Evolutionary conservation across 352 stramenopile species (phyloP), one percentile per base, ranked within the genome.

Genomic region (Phytophthora hybrid): DNA sequence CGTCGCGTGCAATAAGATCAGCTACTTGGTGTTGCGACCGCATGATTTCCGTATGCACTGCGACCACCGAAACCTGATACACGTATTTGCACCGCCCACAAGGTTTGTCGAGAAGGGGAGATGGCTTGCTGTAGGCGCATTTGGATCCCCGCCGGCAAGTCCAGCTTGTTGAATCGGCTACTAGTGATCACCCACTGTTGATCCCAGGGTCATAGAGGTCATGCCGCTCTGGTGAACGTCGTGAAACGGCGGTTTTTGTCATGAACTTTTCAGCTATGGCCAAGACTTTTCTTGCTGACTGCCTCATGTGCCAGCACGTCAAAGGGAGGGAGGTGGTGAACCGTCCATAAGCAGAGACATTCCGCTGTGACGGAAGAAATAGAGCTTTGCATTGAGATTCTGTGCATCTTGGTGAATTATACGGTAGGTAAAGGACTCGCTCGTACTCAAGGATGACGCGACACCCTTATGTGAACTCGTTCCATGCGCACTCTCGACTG

Each of bases 381-480:
- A 60, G 71, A 54, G 66, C 55, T 18, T 26, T 84, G 2, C 77
- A 84, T 13, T 83, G 72, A 32, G 79, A 83, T 19, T 87, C 52
- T 14, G 4, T 81, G 2, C 57, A 63, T 19, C 29, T 83, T 21
- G 70, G 77, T 32, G 49, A 78, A 3, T 63, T 64, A 1, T 81
- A 58, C 19, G 59, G 54, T 8, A 19, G 1, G 3, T 54, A 49
- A 66, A 68, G 21, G 80, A 83, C 23, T 16, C 78, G 13, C 57
- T 86, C 0, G 67, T 80, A 14, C 60, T 81, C 1, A 83, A 85
- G n/a, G 79, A 83, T 37, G 63, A 73, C 47, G 59, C 37, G 0
- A 82, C 69, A 1, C 74, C 82, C 57, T 81, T 64, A 41, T 73
- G 56, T 37, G 66, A 79, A 52, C 58, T 85, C 5, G 41, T 77